Evolutionary conservation across 257 asterid genomes (phyloP).

Genomic region (Scutellaria minor): DNA sequence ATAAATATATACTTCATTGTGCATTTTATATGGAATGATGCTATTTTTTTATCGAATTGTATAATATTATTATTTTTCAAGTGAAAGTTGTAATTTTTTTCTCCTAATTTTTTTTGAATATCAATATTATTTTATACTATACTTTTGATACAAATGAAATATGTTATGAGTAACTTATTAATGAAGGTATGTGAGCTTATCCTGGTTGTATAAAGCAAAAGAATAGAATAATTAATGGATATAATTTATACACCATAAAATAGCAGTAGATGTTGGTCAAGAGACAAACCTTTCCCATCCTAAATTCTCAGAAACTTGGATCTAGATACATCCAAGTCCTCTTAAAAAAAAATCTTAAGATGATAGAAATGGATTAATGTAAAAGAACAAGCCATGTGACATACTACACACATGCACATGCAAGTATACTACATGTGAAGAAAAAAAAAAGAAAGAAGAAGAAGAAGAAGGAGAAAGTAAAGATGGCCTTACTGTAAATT

Average conservation of each 20-base stretch:
- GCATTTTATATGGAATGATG: too few relatives aligned
- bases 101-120: too few relatives aligned
- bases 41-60: too few relatives aligned
- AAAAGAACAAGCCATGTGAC: conserved; percentile 2
- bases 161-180: too few relatives aligned
- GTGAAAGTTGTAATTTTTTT: too few relatives aligned
- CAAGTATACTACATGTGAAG: conserved; percentile 1
- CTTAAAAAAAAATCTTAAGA: background rate
- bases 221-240: background rate
- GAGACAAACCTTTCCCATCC: background rate
- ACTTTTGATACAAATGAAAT: too few relatives aligned
- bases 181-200: background rate
- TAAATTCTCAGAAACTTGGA: background rate
- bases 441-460: too few relatives aligned
- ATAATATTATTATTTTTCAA: too few relatives aligned
- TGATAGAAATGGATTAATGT: background rate
- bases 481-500: conserved; percentile 68
- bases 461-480: background rate
- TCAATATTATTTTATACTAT: too few relatives aligned
- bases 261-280: background rate
- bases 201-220: conserved; percentile 14
- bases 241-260: background rate
- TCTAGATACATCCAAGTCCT: background rate
- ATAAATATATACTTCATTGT: too few relatives aligned
- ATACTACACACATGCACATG: background rate